Conservation (phyloP, 768 basidiomycete genomes). For the Termitomyces bulborhizus region DNA sequence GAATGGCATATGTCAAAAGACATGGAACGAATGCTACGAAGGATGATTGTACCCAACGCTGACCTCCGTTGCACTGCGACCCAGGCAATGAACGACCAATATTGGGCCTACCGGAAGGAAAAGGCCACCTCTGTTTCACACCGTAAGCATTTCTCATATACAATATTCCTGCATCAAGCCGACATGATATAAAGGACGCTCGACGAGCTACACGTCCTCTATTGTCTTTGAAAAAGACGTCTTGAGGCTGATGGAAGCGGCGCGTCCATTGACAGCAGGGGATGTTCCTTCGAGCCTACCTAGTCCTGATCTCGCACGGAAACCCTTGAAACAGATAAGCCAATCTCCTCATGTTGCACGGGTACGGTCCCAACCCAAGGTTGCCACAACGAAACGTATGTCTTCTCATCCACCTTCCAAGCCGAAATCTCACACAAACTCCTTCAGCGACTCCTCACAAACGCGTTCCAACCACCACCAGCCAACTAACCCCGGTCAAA, state of each 20-base stretch:
- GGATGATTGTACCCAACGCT: slow-evolving; percentile 81
- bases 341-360: slow-evolving; percentile 16
- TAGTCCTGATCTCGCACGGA: slow-evolving; percentile 15
- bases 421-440: background rate
- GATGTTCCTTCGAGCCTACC: slow-evolving; percentile 25
- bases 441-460: slow-evolving; percentile 29
- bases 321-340: slow-evolving; percentile 7
- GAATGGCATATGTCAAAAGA: slow-evolving; percentile 62
- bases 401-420: background rate
- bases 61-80: slow-evolving; percentile 68
- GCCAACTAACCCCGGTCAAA: slow-evolving; percentile 46
- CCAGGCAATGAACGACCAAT: slow-evolving; percentile 60
- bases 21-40: slow-evolving; percentile 60
- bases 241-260: slow-evolving; percentile 29
- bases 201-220: slow-evolving; percentile 41
- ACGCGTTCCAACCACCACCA: slow-evolving; percentile 25
- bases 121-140: slow-evolving; percentile 22
- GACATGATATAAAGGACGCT: slow-evolving; percentile 29
- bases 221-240: slow-evolving; percentile 46
- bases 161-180: background rate
- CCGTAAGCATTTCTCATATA: slow-evolving; percentile 26
- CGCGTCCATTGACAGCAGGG: slow-evolving; percentile 26
- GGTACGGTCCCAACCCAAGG: slow-evolving; percentile 41
- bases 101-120: slow-evolving; percentile 44
- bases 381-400: slow-evolving; percentile 31